phyloP scores from a whole-genome alignment of 2,329 filamentous ascomycete species.

The Mycosphaerella sp. region DNA sequence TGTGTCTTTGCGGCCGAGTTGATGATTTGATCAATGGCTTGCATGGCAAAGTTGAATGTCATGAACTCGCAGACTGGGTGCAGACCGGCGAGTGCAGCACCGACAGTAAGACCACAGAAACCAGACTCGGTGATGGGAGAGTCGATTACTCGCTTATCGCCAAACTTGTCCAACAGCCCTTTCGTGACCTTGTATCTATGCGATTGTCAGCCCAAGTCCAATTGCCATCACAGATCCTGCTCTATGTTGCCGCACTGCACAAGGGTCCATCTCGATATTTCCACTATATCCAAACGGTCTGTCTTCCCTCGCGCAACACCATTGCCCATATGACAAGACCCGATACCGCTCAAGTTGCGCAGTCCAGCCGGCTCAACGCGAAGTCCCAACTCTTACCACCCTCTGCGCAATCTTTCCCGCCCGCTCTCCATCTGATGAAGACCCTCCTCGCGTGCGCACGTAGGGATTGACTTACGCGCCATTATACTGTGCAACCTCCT shows the following conservation, averaged over 20 bases:
- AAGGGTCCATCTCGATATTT: too few species aligned
- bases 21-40: conserved; percentile 99
- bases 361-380: too few species aligned
- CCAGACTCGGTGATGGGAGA: conserved; percentile 97
- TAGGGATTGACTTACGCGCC: conserved; percentile 59
- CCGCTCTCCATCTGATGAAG: too few species aligned
- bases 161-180: conserved; percentile 93
- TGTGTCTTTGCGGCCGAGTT: conserved; percentile 99
- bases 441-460: neutral
- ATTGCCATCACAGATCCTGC: neutral
- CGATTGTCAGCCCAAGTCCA: conserved; percentile 36
- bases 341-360: too few species aligned
- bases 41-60: conserved; percentile 99
- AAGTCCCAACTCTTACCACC: too few species aligned
- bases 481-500: conserved; percentile 99
- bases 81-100: conserved; percentile 88
- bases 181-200: conserved; percentile 94
- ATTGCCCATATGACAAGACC: too few species aligned
- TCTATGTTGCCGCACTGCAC: neutral
- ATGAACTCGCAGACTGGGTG: conserved; percentile 99
- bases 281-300: too few species aligned
- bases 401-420: neutral
- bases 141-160: conserved; percentile 95
- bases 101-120: conserved; percentile 88
- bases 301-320: too few species aligned